Evolutionary conservation across 768 basidiomycete species (phyloP).

Genomic region (Boletus edulis): DNA sequence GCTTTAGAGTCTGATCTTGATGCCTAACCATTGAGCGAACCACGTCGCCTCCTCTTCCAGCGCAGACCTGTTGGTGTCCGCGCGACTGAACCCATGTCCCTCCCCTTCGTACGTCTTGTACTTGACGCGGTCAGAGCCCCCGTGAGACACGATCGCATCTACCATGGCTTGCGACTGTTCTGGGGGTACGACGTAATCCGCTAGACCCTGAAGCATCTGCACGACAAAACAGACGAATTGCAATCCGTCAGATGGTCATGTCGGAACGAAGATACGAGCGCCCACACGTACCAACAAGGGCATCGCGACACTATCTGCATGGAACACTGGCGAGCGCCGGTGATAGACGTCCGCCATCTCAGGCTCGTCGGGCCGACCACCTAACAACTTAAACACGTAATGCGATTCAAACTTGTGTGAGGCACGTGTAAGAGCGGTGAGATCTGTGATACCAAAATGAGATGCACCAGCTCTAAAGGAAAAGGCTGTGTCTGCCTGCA

Average conservation of each 20-base stretch:
- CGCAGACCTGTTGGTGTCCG: conserved; percentile 1
- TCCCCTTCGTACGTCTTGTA: conserved; percentile 1
- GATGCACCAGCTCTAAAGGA: neutral
- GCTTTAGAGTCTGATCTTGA: neutral
- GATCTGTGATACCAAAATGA: neutral
- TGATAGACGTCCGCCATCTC: conserved; percentile 1
- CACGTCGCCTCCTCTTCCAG: conserved; percentile 1
- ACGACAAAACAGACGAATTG: neutral
- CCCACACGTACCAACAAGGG: neutral
- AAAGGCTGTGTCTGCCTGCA: neutral
- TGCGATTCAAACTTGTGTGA: conserved; percentile 6
- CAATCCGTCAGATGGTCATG: neutral
- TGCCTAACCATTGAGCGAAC: neutral
- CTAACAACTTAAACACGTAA: neutral
- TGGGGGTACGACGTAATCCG: neutral
- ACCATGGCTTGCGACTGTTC: conserved; percentile 3
- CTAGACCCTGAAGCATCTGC: conserved; percentile 1
- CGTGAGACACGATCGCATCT: neutral
- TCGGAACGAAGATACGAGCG: neutral
- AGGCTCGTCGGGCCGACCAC: neutral
- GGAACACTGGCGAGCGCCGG: conserved; percentile 1
- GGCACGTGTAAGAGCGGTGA: neutral
- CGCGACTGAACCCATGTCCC: conserved; percentile 1
- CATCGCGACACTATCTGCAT: neutral
- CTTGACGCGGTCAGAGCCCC: neutral